Base-by-base conservation (phyloP, 2,329 filamentous ascomycete genomes). In the Parascedosporium putredinis region DNA sequence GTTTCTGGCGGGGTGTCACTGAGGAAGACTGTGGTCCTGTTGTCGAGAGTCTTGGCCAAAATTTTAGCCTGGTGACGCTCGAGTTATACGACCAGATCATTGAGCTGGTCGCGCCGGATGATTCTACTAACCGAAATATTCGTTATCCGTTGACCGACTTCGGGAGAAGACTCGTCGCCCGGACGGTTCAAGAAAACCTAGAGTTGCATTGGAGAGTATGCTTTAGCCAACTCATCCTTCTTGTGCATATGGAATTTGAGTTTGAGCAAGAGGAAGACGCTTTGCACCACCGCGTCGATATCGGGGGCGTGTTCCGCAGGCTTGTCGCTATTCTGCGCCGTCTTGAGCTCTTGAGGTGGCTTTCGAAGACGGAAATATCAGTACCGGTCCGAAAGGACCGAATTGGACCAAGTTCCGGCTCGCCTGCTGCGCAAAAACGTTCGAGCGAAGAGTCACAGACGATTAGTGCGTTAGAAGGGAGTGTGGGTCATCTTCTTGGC, bases 191-290 rank as follows among this genome's bases (percentile, higher is more conserved):
- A 59, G 89, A 97, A 60, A 84, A 79, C 10, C 76, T 93, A 5
- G 75, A 84, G 47, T 67, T 87, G 27, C 84, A 86, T 52, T 83
- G 82, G 67, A 79, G 79, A 52, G 72, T 93, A 7, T 80, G 94
- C 47, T 81, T 94, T 54, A 88, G 91, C 59, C 78, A 97, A 51
- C 70, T 97, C 2, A 75, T 93, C 2, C 74, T 98, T 5, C 73
- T 95, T 14, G 76, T 93, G 8, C 89, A 96, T 63, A 84, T 97
- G 74, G 85, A 93, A 62, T 83, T 83, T 34, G 88, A 93, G 60
- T 78, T 87, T 49, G 85, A 90, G 51, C 78, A 82, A 55, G 81
- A 84, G 38, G 81, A 88, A 36, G 78, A 86, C 14, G 79, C 79
- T 2, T 70, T 81, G 29, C 75, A 78, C 55, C 66, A 73, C 34